Percentiles rank a stretch among this genome's conserved stretches.
Conservation (phyloP, 306 rosid genomes). For the Quercus aquifolioides region DNA sequence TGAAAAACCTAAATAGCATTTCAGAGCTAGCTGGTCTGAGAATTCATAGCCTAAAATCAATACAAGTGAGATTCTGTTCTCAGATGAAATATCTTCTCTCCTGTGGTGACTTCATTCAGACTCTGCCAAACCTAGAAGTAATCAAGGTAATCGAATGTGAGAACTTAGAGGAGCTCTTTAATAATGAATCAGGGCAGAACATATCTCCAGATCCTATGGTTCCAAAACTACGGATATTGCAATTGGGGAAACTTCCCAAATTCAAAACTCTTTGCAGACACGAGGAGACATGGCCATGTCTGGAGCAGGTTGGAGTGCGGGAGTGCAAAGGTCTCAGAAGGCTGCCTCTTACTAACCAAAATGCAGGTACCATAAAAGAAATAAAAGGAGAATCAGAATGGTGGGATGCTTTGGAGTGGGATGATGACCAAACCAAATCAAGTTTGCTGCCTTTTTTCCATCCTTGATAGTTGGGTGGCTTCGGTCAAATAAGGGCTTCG, state of each 20-base stretch:
- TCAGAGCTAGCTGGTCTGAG: slow-evolving; percentile 2
- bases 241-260: not conserved
- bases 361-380: not conserved
- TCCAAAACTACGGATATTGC: not conserved
- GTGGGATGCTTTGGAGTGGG: slow-evolving; percentile 5
- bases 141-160: not conserved
- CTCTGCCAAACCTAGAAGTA: slow-evolving; percentile 10
- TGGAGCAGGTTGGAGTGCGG: not conserved
- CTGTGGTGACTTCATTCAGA: not conserved
- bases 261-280: slow-evolving; percentile 3
- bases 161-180: slow-evolving; percentile 7
- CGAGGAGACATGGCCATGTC: slow-evolving; percentile 4
- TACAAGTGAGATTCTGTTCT: not conserved
- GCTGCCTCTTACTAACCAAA: slow-evolving; percentile 9
- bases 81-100: not conserved
- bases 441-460: slow-evolving; percentile 7
- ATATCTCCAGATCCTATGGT: not conserved
- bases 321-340: not conserved
- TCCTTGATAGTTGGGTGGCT: not conserved
- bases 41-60: slow-evolving; percentile 5
- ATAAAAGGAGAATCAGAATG: slow-evolving; percentile 2
- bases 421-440: not conserved
- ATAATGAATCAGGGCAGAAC: not conserved
- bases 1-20: slow-evolving; percentile 4
- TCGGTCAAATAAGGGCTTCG: too few relatives aligned